Conservation (phyloP, 257 asterid species). For the Solanum chiquidenum region DNA sequence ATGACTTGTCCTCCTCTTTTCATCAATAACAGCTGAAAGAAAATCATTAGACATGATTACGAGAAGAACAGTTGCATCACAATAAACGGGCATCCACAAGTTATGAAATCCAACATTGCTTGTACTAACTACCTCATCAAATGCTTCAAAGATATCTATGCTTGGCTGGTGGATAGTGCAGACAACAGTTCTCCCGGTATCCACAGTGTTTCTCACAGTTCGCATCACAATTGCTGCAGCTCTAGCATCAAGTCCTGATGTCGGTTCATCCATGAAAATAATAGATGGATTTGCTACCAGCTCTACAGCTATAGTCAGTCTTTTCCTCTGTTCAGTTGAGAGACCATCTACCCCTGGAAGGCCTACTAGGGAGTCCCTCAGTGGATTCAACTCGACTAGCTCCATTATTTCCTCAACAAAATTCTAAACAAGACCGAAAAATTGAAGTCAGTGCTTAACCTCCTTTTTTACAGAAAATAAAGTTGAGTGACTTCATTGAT, state of each 20-base stretch:
- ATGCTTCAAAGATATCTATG: conserved; percentile 80
- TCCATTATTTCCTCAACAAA: conserved; percentile 91
- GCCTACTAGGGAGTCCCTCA: conserved; percentile 59
- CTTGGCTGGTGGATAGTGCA: conserved; percentile 93
- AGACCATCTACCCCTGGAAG: conserved; percentile 85
- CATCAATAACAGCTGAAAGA: conserved; percentile 59
- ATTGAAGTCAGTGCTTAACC: neutral
- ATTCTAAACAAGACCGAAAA: conserved; percentile 27
- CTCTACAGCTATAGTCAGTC: conserved; percentile 84
- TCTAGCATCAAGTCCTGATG: conserved; percentile 87
- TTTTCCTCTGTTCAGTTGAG: conserved; percentile 79
- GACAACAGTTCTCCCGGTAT: conserved; percentile 79
- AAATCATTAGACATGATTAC: neutral
- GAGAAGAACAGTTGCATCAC: neutral
- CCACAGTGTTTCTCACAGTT: conserved; percentile 76
- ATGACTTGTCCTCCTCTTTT: conserved; percentile 88
- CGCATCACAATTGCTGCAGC: conserved; percentile 95
- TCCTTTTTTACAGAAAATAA: neutral
- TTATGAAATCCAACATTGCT: neutral
- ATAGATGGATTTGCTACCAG: conserved; percentile 87
- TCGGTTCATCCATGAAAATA: conserved; percentile 93
- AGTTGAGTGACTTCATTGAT: neutral
- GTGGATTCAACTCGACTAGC: conserved; percentile 64
- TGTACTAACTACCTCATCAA: conserved; percentile 57
- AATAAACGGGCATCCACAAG: neutral